phyloP scores from a whole-genome alignment of 2,329 filamentous ascomycete genomes.

The Hypoxylon sp. region DNA sequence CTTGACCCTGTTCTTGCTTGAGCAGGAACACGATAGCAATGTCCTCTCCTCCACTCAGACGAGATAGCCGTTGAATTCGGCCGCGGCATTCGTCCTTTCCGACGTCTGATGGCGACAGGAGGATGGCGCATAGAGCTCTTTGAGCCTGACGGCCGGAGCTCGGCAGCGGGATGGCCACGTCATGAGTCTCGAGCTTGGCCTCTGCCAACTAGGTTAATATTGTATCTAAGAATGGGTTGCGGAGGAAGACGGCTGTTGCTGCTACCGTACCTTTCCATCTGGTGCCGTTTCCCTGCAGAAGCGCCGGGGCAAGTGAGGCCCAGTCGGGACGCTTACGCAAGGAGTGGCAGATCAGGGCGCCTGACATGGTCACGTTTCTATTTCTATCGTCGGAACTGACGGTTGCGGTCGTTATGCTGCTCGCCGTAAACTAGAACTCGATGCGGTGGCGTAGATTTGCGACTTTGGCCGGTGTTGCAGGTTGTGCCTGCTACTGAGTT shows the following conservation, averaged over 20 bases:
- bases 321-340: constrained; percentile 43
- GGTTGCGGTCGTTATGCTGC: background rate
- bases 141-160: constrained; percentile 14
- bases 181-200: constrained; percentile 52
- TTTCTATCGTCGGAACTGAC: too few species aligned
- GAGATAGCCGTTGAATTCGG: constrained; percentile 52
- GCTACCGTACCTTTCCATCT: constrained; percentile 44
- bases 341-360: constrained; percentile 41
- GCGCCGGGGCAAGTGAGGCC: constrained; percentile 37
- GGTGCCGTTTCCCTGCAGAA: constrained; percentile 33
- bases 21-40: constrained; percentile 57
- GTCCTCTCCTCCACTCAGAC: constrained; percentile 51
- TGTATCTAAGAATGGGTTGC: background rate
- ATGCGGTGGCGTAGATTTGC: background rate
- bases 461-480: background rate
- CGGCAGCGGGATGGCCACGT: constrained; percentile 53
- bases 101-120: constrained; percentile 52
- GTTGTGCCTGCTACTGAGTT: too few species aligned
- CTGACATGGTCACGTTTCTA: constrained; percentile 32
- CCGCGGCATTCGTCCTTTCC: constrained; percentile 39
- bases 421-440: background rate
- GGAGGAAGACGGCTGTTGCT: background rate
- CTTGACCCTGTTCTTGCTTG: constrained; percentile 39
- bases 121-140: constrained; percentile 49
- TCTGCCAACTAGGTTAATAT: constrained; percentile 49